phyloP scores from a whole-genome alignment of 2,329 filamentous ascomycete species.

The Phialocephala sp. region DNA sequence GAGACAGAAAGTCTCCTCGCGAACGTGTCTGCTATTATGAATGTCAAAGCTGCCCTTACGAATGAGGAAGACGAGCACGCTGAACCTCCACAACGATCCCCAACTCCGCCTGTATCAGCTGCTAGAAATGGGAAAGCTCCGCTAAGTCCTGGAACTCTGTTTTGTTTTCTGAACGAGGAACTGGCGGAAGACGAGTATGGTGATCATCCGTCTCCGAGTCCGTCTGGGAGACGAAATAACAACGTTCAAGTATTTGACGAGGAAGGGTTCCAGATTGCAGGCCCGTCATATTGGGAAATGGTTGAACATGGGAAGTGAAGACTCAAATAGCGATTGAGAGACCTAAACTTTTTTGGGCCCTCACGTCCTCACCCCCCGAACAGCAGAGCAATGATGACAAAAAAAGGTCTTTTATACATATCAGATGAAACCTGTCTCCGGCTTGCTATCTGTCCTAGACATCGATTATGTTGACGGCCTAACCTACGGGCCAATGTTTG shows the following conservation, averaged over 20 bases:
- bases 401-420: too few relatives aligned
- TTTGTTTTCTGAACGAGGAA: not conserved
- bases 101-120: not conserved
- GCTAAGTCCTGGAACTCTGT: not conserved
- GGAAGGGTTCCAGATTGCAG: not conserved
- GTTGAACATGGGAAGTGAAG: slow-evolving; percentile 1
- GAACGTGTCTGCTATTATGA: too few relatives aligned
- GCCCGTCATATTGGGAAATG: not conserved
- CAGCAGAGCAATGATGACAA: not conserved
- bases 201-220: not conserved
- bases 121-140: not conserved
- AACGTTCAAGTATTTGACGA: not conserved
- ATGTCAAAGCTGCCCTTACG: not conserved
- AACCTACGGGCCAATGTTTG: too few relatives aligned
- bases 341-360: not conserved
- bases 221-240: not conserved
- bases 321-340: not conserved
- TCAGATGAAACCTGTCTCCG: too few relatives aligned
- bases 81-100: not conserved
- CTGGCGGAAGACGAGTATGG: not conserved
- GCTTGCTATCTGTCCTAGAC: too few relatives aligned
- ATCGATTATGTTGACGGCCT: too few relatives aligned
- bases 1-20: not conserved
- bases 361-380: not conserved
- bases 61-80: not conserved